Conservation (phyloP, 257 asterid genomes). For the Eucommia ulmoides region DNA sequence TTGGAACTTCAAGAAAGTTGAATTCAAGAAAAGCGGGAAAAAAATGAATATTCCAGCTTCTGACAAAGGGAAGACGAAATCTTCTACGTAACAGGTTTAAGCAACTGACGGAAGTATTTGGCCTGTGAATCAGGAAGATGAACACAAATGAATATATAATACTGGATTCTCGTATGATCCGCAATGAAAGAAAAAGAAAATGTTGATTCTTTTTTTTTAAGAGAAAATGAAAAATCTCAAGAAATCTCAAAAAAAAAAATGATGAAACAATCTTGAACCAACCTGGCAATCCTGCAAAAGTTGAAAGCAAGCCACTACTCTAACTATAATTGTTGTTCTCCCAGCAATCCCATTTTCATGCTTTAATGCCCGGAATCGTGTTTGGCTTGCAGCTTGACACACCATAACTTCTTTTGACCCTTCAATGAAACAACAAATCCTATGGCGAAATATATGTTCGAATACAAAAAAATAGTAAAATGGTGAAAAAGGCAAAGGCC, state of each 20-base stretch:
- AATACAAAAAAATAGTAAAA: constrained; percentile 8
- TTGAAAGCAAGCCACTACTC: constrained; percentile 80
- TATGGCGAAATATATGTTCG: no score
- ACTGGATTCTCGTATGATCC: background rate
- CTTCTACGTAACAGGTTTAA: constrained; percentile 87
- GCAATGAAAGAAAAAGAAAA: constrained; percentile 5
- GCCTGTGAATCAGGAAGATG: constrained; percentile 32
- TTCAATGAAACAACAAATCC: constrained; percentile 17
- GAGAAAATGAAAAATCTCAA: background rate
- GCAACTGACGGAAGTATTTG: constrained; percentile 81
- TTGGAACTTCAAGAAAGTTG: constrained; percentile 21
- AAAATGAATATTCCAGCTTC: constrained; percentile 26
- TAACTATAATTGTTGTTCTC: constrained; percentile 59
- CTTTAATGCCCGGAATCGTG: constrained; percentile 58
- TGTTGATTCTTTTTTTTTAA: no score
- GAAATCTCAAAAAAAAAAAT: constrained; percentile 2
- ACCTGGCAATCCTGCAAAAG: constrained; percentile 81
- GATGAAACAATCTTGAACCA: constrained; percentile 10
- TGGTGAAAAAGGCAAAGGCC: constrained; percentile 3
- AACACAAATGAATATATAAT: background rate
- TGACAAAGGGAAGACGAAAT: constrained; percentile 18
- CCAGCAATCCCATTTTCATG: constrained; percentile 74
- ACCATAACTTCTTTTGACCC: constrained; percentile 71
- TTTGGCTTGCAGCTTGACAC: constrained; percentile 82
- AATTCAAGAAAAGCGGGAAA: constrained; percentile 11